Base-by-base conservation (phyloP, 805 yeast species). In the Kazachstania kunashirensis region DNA sequence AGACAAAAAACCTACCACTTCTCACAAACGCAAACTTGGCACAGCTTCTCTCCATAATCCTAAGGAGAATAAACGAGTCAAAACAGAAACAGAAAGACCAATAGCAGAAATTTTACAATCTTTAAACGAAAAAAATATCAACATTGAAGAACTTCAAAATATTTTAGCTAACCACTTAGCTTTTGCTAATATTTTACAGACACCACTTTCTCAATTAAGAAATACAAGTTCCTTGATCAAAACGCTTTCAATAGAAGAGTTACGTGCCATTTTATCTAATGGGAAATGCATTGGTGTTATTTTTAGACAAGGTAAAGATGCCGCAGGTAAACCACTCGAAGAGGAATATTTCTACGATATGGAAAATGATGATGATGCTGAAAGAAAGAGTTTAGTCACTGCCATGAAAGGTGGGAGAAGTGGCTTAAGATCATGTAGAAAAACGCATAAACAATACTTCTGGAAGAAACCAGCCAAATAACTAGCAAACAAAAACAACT, bases 281-380 rank as follows among this genome's bases (percentile, higher is more conserved):
- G 56, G 62, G 29, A 48, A 57, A 5, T 40, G 40, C 14, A 70
- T 89, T 39, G 97, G 97, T 13, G 81, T 83, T 10, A 88, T 92
- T 42, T 73, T 75, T 50, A 79, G 97, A 59, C 69, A 71, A 42
- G 96, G 96, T 33, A 88, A 86, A 57, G 97, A 92, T 59, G 96
- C 97, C 4, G 94, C 96, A 2, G 98, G 97, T 12, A 85, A 86
- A 58, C 86, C 84, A 5, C 67, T 92, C 42, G 96, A 89, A 46
- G 95, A 85, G 57, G 96, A 89, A 56, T 92, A 85, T 55, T 92
- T 85, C 59, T 92, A 92, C 53, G 76, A 79, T 38, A 78, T 86
- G 6, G 97, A 85, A 47, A 71, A 77, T 29, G 98, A 92, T 59
- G 54, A 62, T 25, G 95, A 89, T 52, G 50, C 55, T 24, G 75